A percentile compares a stretch with the other conserved stretches of the same genome.
Conservation (phyloP, 768 basidiomycete species). For the Lactarius sanguifluus region DNA sequence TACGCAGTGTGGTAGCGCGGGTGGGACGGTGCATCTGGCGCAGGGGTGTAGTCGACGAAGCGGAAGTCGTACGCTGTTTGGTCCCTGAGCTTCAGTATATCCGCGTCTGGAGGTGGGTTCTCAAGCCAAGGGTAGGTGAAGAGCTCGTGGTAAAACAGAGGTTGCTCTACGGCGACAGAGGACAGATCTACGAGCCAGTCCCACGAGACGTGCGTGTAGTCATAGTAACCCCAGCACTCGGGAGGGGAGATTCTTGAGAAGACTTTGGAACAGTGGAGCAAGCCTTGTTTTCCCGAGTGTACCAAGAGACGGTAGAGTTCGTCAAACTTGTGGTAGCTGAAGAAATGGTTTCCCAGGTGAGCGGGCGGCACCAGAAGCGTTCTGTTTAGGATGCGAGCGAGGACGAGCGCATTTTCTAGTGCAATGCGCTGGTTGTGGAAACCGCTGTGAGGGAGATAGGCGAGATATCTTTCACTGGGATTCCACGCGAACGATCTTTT, state of each 20-base stretch:
- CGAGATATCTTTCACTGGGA: conserved; percentile 50
- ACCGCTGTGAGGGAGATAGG: conserved; percentile 81
- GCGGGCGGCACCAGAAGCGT: conserved; percentile 79
- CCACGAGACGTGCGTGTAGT: conserved; percentile 69
- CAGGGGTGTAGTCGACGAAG: conserved; percentile 44
- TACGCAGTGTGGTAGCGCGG: conserved; percentile 44
- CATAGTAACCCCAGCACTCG: conserved; percentile 59
- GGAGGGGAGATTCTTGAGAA: conserved; percentile 40
- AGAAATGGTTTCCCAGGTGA: conserved; percentile 58
- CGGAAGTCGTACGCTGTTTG: conserved; percentile 59
- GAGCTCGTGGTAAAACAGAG: conserved; percentile 51
- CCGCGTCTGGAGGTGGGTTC: conserved; percentile 42
- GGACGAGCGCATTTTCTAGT: conserved; percentile 79
- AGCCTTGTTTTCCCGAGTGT: conserved; percentile 49
- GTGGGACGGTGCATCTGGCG: conserved; percentile 30
- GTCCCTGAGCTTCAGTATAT: conserved; percentile 54
- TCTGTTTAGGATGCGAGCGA: conserved; percentile 67
- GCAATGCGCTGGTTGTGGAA: conserved; percentile 87
- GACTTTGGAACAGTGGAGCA: conserved; percentile 49
- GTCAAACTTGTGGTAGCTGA: conserved; percentile 58
- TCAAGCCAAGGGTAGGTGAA: conserved; percentile 50
- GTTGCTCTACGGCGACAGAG: conserved; percentile 39
- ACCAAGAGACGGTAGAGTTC: conserved; percentile 43
- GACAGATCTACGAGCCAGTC: conserved; percentile 63
- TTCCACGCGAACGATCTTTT: conserved; percentile 12